Conservation (phyloP, 129 eudicot species). For the Pseudognaphalium luteoalbum region DNA sequence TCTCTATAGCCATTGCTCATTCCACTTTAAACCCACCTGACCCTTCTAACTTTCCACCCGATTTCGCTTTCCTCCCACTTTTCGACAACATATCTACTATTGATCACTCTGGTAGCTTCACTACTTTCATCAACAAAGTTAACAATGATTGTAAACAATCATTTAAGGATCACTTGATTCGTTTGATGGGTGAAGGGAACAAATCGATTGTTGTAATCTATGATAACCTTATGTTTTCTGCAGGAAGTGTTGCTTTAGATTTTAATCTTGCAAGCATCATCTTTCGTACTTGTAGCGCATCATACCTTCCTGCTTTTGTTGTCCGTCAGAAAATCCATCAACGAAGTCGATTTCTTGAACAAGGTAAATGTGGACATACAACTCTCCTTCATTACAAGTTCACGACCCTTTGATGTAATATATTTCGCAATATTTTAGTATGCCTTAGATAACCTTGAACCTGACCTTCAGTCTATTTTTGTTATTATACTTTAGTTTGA, state of each 20-base stretch:
- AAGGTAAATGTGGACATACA: constrained; percentile 22
- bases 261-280: constrained; percentile 39
- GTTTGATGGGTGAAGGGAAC: constrained; percentile 27
- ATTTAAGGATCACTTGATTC: constrained; percentile 36
- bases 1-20: constrained; percentile 46
- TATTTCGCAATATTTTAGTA: no score
- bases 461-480: no score
- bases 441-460: no score
- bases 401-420: no score
- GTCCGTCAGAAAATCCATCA: constrained; percentile 27
- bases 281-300: constrained; percentile 34
- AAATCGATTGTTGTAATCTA: constrained; percentile 40
- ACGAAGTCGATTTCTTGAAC: constrained; percentile 24
- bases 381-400: no score
- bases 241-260: constrained; percentile 39
- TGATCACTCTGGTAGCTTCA: constrained; percentile 5
- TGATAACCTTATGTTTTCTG: constrained; percentile 45
- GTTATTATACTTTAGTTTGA: no score
- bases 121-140: constrained; percentile 12
- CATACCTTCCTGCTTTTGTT: constrained; percentile 22
- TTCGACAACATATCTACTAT: constrained; percentile 28
- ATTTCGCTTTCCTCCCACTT: constrained; percentile 46
- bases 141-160: constrained; percentile 38
- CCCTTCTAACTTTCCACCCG: constrained; percentile 44
- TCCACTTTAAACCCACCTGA: constrained; percentile 41